Percentiles rank a stretch among this genome's conserved stretches.
Conservation (phyloP, 345 rosid species). For the Ceriops tagal region DNA sequence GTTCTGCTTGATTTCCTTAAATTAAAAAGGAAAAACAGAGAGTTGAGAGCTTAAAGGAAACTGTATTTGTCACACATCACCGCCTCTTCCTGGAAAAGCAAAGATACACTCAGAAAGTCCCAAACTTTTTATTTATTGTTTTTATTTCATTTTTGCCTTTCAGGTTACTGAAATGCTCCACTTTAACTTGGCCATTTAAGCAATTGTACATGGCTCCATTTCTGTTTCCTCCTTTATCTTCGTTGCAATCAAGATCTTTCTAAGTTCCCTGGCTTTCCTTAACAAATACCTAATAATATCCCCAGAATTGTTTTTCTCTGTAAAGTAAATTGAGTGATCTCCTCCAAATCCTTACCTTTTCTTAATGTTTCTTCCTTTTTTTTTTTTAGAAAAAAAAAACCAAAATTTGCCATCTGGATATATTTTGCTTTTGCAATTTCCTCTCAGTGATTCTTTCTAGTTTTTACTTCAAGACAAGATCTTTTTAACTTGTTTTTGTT, state of each 20-base stretch:
- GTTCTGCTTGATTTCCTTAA: slow-evolving; percentile 1
- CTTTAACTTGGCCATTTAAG: not conserved
- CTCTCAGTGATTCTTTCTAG: not conserved
- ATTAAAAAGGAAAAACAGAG: not conserved
- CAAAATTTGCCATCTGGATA: not conserved
- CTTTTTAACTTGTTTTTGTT: not conserved
- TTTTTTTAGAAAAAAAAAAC: not conserved
- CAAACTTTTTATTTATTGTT: not conserved
- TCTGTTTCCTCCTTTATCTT: not conserved
- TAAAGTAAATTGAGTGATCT: not conserved
- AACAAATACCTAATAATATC: not conserved
- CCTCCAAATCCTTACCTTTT: not conserved
- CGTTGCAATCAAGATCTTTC: not conserved
- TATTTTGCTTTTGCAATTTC: not conserved
- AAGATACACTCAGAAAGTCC: slow-evolving; percentile 1
- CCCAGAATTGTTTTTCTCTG: not conserved
- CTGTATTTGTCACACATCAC: not conserved
- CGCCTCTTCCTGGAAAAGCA: not conserved
- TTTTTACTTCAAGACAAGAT: not conserved
- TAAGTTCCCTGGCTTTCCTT: not conserved
- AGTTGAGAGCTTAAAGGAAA: not conserved
- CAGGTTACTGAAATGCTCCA: slow-evolving; percentile 6
- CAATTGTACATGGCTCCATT: not conserved
- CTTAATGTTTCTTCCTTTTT: not conserved
- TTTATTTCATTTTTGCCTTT: not conserved